These are phyloP conservation scores for Plasmodium falciparum DNA, from an alignment of 169 alveolate species.

Conservation along the genomic window DNA sequence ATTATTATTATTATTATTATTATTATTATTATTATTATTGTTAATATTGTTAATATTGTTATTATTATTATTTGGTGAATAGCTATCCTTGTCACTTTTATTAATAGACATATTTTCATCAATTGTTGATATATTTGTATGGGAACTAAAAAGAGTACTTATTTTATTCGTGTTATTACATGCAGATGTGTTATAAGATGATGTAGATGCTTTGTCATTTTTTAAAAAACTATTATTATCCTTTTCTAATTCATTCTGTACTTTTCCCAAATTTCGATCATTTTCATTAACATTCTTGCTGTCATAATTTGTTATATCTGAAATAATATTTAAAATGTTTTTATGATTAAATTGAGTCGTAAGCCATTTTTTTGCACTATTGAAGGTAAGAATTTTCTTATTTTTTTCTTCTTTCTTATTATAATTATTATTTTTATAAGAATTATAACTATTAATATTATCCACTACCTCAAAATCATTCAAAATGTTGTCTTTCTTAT, in stretches of 20 bases:
- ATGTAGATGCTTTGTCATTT: background rate
- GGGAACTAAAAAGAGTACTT: background rate
- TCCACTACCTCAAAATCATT: constrained; percentile 22
- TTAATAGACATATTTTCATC: constrained; percentile 17
- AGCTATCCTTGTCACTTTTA: constrained; percentile 22
- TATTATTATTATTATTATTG: background rate
- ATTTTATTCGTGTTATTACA: background rate
- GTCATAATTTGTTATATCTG: constrained; percentile 72
- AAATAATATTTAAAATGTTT: constrained; percentile 60
- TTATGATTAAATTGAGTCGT: constrained; percentile 67
- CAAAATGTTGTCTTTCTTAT: constrained; percentile 2
- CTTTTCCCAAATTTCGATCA: background rate
- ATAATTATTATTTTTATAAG: background rate
- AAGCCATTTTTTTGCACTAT: constrained; percentile 71
- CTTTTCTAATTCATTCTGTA: background rate
- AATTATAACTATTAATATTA: background rate
- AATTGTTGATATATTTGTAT: constrained; percentile 16
- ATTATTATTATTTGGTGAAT: background rate
- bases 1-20: background rate
- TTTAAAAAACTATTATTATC: background rate
- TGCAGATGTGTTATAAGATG: no score
- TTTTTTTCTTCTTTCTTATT: constrained; percentile 60
- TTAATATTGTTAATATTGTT: background rate
- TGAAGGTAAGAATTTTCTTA: constrained; percentile 51
- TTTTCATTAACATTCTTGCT: constrained; percentile 1